A percentile compares a stretch with the other conserved stretches of the same genome.
Conservation (phyloP, 2,329 filamentous ascomycete genomes). For the Colletotrichum magnum region DNA sequence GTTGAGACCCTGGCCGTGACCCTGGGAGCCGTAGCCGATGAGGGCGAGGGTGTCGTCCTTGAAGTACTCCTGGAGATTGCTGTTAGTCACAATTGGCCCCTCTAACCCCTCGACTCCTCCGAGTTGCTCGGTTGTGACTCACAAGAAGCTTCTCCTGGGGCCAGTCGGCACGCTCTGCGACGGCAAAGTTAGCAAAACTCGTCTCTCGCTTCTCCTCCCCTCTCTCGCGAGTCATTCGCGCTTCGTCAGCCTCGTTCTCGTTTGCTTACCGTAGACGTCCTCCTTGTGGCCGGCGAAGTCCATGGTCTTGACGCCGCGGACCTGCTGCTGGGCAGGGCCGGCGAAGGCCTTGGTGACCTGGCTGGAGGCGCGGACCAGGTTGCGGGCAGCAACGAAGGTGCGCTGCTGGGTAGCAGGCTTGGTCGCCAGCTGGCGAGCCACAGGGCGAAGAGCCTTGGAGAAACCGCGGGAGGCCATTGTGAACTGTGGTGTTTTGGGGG, state of each 20-base stretch:
- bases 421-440: constrained; percentile 74
- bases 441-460: constrained; percentile 75
- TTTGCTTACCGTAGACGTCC: constrained; percentile 86
- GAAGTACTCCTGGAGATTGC: constrained; percentile 86
- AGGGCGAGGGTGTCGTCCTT: constrained; percentile 99
- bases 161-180: constrained; percentile 96
- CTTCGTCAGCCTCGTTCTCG: background rate
- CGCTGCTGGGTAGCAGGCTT: constrained; percentile 71
- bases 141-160: constrained; percentile 97
- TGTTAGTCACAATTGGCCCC: constrained; percentile 33
- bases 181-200: constrained; percentile 40
- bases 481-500: constrained; percentile 53
- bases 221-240: constrained; percentile 34
- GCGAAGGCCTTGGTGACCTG: constrained; percentile 55
- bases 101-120: background rate
- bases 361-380: constrained; percentile 68
- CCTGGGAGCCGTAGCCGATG: constrained; percentile 98
- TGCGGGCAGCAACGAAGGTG: constrained; percentile 73
- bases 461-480: constrained; percentile 85
- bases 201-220: background rate
- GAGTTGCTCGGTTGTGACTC: constrained; percentile 58
- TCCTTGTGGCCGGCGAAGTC: constrained; percentile 98
- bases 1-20: constrained; percentile 99
- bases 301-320: constrained; percentile 96
- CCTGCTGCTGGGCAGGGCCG: constrained; percentile 72